Conservation (phyloP, 2,329 filamentous ascomycete genomes). For the Penicillium sp. region DNA sequence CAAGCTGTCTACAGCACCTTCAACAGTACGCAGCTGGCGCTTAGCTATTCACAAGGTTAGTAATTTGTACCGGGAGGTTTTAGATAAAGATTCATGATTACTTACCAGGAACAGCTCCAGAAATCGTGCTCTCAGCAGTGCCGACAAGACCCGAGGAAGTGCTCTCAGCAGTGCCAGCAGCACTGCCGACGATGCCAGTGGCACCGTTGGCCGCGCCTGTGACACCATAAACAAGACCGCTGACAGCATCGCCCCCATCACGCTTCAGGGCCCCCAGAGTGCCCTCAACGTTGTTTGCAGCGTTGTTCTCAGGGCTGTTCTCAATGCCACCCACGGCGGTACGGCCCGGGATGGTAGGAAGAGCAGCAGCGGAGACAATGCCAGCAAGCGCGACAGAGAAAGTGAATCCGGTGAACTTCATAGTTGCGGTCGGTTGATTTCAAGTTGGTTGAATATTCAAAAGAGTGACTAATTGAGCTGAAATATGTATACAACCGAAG, state of each 20-base stretch:
- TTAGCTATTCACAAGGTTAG: background rate
- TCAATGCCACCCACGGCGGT: conserved; percentile 5
- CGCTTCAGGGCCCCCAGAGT: conserved; percentile 9
- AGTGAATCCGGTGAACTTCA: conserved; percentile 39
- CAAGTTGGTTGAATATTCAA: conserved; percentile 5
- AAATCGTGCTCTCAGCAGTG: conserved; percentile 10
- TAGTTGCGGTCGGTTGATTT: conserved; percentile 21
- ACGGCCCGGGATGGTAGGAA: conserved; percentile 20
- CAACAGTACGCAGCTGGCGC: background rate
- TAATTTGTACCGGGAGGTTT: too few relatives aligned
- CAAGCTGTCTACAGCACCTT: background rate
- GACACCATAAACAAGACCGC: conserved; percentile 4
- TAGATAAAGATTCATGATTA: too few relatives aligned
- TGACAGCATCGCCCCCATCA: background rate
- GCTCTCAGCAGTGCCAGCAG: conserved; percentile 17
- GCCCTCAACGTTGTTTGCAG: background rate
- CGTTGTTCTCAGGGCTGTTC: background rate
- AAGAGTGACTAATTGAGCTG: conserved; percentile 22
- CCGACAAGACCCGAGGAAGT: conserved; percentile 10
- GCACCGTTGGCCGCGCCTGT: conserved; percentile 14
- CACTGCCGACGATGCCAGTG: conserved; percentile 13
- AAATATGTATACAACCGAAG: conserved; percentile 1
- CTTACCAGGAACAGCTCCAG: background rate
- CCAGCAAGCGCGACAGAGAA: conserved; percentile 33
- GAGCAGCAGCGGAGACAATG: conserved; percentile 29